Conservation (phyloP, 129 eudicot species). For the Smallanthus sonchifolius region DNA sequence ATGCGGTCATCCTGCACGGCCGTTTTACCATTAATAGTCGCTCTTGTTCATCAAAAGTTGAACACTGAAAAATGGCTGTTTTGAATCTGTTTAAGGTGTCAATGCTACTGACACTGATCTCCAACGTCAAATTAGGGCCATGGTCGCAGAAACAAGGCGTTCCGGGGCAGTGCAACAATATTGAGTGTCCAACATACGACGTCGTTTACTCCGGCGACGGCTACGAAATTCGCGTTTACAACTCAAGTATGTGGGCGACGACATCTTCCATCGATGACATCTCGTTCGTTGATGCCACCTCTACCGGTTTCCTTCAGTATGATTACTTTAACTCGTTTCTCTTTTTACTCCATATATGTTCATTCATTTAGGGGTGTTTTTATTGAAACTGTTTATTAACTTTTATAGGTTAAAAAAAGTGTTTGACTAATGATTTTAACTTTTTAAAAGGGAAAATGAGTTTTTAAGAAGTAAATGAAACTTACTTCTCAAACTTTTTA, state of each 20-base stretch:
- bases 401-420: too few relatives aligned
- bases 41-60: background rate
- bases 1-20: constrained; percentile 10
- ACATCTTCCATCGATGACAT: constrained; percentile 70
- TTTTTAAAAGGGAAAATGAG: too few relatives aligned
- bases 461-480: too few relatives aligned
- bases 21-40: constrained; percentile 5
- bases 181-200: constrained; percentile 86
- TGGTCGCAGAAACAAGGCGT: background rate
- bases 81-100: constrained; percentile 54
- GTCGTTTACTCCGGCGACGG: constrained; percentile 56
- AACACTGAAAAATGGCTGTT: constrained; percentile 22
- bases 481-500: too few relatives aligned
- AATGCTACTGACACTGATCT: constrained; percentile 44
- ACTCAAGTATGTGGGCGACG: constrained; percentile 77
- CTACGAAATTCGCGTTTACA: constrained; percentile 72
- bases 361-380: too few relatives aligned
- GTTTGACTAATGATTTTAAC: too few relatives aligned
- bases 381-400: too few relatives aligned
- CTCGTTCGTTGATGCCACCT: constrained; percentile 68
- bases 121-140: constrained; percentile 36
- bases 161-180: constrained; percentile 44
- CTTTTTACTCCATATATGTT: too few relatives aligned
- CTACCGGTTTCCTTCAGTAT: constrained; percentile 46
- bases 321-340: too few relatives aligned